Evolutionary conservation across 2,329 filamentous ascomycete species (phyloP), one percentile per base, ranked within the genome.

Genomic region (Aspergillus sp.): DNA sequence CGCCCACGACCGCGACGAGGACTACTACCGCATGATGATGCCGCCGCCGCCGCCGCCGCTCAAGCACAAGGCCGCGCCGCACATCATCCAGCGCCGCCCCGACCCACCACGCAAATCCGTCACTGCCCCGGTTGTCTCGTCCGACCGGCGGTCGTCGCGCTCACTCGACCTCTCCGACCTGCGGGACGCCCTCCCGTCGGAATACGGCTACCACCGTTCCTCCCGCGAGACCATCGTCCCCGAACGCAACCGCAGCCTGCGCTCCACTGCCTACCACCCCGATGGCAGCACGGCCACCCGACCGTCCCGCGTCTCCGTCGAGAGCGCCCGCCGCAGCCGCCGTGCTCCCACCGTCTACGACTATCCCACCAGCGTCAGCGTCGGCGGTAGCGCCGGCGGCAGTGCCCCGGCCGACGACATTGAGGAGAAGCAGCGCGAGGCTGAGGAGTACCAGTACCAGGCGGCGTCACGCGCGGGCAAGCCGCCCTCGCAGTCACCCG

Each of bases 21-120:
- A 75, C 44, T 74, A 64, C 48, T 72, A 74, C 53, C 69, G 61
- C 47, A 75, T 76, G 5, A 22, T 22, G 71, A 72, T 72, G 42
- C 74, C 71, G 5, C 73, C 73, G 71, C 73, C 72, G 42, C 74
- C 71, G 5, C 73, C 73, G n/a, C 65, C 67, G 4, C 50, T 60
- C 17, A 71, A 65, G 49, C 49, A 56, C 33, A 68, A 60, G 47
- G 53, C 60, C 26, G 50, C 59, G 30, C 63, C 63, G 7, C 66
- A 71, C 24, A 67, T 74, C 26, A 71, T 73, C 50, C 70, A 72
- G 52, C 68, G 63, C 45, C 67, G 64, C 17, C 67, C 68, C 1
- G 64, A 70, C 14, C 55, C 57, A 13, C 53, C 61, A 6, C 69
- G 64, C 17, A 73, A 73, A 49, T 46, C 61, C n/a, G 61, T 59